Base-by-base conservation (phyloP, 1,284 basidiomycete genomes). In the Trametes versicolor region DNA sequence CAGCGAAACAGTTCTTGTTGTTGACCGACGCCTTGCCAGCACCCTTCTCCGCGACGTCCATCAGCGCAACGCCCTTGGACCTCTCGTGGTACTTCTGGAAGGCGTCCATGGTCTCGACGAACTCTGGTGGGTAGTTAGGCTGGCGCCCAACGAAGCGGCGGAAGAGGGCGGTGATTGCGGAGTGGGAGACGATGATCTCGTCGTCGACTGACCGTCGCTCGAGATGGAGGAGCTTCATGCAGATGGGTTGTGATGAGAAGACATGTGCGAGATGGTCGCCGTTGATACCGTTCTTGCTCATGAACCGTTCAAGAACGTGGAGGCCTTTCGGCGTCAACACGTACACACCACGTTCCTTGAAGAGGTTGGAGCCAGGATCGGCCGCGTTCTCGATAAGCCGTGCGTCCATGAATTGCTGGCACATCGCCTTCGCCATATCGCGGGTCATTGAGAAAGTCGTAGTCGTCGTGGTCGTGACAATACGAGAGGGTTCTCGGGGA, bases 381-480 rank as follows among this genome's bases (percentile, higher is more conserved):
- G 94, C 91, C 15, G 96, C 97, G 76, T 98, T 98, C 79, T 98
- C 97, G 71, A 99, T 96, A 69, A 99, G 86, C 66, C 96, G 93
- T 57, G 97, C 97, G 71, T 99, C 97, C 94, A 99, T 97, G 76
- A 99, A 99, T 76, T 99, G 97, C 80, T 99, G 97, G 80, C 96
- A 96, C 89, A 99, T 99, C 39, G 95, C 96, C 81, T 98, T 98
- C 66, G 98, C 98, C 93, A 99, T 99, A 53, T 99, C 97, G 71
- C 96, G 90, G 70, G 95, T 96, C 98, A 99, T 99, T 67, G 96
- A 97, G 81, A 99, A 99, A 25, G 98, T 99, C 49, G 98, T 99
- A 10, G 97, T 99, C 6, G 98, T 99, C 0, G 98, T 99, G 1
- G 97, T 99, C 71, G 98, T 99, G 74, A 99, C 93, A 77, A 99